A percentile compares a stretch with the other conserved stretches of the same genome.
phyloP scores from a whole-genome alignment of 2,329 filamentous ascomycete genomes.

The Paraphoma chrysanthemicola region DNA sequence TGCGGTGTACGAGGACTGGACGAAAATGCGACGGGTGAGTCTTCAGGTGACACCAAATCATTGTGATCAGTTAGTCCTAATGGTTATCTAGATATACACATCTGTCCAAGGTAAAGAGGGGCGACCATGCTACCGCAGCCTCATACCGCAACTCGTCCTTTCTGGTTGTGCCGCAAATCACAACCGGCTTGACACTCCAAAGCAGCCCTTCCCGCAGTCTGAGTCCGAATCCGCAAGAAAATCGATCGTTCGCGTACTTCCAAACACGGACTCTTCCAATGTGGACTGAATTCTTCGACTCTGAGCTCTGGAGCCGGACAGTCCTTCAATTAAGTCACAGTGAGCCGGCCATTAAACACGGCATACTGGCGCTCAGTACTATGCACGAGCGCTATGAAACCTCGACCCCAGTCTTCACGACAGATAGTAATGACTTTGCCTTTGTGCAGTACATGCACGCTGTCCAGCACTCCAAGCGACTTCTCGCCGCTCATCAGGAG shows the following conservation, averaged over 20 bases:
- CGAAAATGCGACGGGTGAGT: slow-evolving; percentile 40
- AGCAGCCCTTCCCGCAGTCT: slow-evolving; percentile 26
- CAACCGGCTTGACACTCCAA: slow-evolving; percentile 10
- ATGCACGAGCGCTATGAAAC: slow-evolving; percentile 37
- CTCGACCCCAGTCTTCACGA: slow-evolving; percentile 16
- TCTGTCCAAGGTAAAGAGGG: slow-evolving; percentile 11
- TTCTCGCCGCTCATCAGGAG: slow-evolving; percentile 27
- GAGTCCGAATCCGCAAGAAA: slow-evolving; percentile 30
- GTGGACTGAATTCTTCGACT: slow-evolving; percentile 43
- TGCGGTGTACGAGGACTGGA: slow-evolving; percentile 45
- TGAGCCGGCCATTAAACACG: slow-evolving; percentile 41
- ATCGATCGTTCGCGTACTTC: slow-evolving; percentile 38
- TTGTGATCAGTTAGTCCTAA: too few species aligned
- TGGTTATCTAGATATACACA: slow-evolving; percentile 35
- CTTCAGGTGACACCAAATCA: not conserved
- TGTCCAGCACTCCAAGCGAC: slow-evolving; percentile 35
- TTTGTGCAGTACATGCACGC: slow-evolving; percentile 40
- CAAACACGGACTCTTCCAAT: slow-evolving; percentile 33
- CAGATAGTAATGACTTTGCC: slow-evolving; percentile 28
- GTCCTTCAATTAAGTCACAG: slow-evolving; percentile 34
- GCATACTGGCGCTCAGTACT: slow-evolving; percentile 35
- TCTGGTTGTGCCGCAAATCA: slow-evolving; percentile 30
- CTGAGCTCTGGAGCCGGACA: slow-evolving; percentile 37
- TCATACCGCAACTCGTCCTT: slow-evolving; percentile 36
- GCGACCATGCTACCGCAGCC: slow-evolving; percentile 23